phyloP scores from a whole-genome alignment of 768 basidiomycete species.

The Collybiopsis luxurians region DNA sequence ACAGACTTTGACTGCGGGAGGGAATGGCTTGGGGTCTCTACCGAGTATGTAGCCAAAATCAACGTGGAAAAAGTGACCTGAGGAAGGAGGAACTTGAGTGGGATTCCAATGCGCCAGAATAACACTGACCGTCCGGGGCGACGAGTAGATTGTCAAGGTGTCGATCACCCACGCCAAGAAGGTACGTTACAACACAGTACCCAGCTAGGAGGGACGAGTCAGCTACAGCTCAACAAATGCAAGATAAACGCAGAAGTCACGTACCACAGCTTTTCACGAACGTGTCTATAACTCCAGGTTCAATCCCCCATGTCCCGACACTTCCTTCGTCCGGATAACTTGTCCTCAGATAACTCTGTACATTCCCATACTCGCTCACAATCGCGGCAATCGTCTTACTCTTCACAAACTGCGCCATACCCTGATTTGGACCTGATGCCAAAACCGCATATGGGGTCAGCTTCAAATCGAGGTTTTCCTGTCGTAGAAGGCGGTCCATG shows the following conservation, averaged over 20 bases:
- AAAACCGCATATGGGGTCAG: constrained; percentile 90
- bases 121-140: constrained; percentile 75
- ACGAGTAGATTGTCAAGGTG: constrained; percentile 95
- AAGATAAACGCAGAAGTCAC: constrained; percentile 36
- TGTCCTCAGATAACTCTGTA: constrained; percentile 85
- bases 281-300: constrained; percentile 91
- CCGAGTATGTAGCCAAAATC: constrained; percentile 99
- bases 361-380: constrained; percentile 84
- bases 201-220: constrained; percentile 60
- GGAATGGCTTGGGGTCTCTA: constrained; percentile 95
- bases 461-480: constrained; percentile 94
- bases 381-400: constrained; percentile 96
- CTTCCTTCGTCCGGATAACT: constrained; percentile 93
- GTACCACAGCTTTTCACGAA: constrained; percentile 92
- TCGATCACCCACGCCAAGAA: constrained; percentile 95
- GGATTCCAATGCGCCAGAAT: not conserved
- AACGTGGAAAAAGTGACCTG: constrained; percentile 97
- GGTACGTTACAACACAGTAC: constrained; percentile 95
- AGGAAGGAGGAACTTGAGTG: too few relatives aligned
- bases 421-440: constrained; percentile 88
- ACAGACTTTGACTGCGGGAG: constrained; percentile 97
- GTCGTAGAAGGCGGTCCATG: constrained; percentile 91
- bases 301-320: constrained; percentile 92
- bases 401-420: constrained; percentile 95
- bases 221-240: constrained; percentile 8